Conservation (phyloP, 179 eudicot species). For the Gypsophila paniculata region DNA sequence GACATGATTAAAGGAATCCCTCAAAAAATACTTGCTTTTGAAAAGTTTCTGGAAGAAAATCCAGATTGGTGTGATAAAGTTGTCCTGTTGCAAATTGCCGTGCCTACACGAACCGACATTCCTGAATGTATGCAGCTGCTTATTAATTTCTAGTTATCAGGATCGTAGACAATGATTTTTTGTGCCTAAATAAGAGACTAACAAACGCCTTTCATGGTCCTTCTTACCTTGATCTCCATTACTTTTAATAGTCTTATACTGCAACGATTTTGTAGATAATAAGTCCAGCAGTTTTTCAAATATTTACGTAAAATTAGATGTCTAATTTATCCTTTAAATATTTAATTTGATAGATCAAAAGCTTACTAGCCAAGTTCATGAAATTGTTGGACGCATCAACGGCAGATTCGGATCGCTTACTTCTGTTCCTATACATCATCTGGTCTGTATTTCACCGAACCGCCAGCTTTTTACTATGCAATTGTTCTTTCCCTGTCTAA, state of each 20-base stretch:
- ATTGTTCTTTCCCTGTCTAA: background rate
- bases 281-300: no score
- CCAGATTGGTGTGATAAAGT: conserved; percentile 54
- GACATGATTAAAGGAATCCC: conserved; percentile 83
- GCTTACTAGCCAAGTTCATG: conserved; percentile 87
- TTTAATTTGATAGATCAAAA: conserved; percentile 60
- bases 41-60: conserved; percentile 63
- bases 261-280: no score
- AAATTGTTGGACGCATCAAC: conserved; percentile 90
- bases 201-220: no score
- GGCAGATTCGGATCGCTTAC: conserved; percentile 83
- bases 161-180: no score
- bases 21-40: conserved; percentile 73
- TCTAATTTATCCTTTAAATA: background rate
- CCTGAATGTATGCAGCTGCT: conserved; percentile 47
- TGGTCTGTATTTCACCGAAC: conserved; percentile 43
- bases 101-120: conserved; percentile 61
- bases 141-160: no score
- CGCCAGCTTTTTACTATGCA: background rate
- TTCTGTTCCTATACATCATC: conserved; percentile 77
- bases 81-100: conserved; percentile 56
- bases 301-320: background rate
- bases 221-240: background rate
- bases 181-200: no score
- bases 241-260: no score